These are phyloP conservation scores for Penicillium sp. DNA, from an alignment of 2,329 filamentous ascomycete genomes.

Conservation along the genomic window DNA sequence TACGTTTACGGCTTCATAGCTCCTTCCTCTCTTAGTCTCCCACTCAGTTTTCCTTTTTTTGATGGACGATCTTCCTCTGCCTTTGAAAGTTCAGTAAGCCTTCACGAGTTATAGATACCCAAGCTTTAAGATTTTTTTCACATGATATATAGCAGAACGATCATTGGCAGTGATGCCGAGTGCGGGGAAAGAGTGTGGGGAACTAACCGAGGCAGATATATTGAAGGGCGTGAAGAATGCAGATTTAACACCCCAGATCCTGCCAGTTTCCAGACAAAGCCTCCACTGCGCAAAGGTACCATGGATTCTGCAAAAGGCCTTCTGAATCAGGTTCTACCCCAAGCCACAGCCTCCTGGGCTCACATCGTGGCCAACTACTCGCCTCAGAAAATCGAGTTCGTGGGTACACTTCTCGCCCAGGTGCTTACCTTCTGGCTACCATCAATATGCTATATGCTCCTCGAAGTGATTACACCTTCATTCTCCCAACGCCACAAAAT, in stretches of 20 bases:
- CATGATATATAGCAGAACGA: background rate
- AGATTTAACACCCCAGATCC: background rate
- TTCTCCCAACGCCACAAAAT: slow-evolving; percentile 57
- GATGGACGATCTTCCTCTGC: background rate
- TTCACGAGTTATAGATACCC: background rate
- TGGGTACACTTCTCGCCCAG: slow-evolving; percentile 28
- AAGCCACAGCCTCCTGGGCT: slow-evolving; percentile 14
- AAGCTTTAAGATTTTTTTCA: background rate
- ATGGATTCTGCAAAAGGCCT: slow-evolving; percentile 1
- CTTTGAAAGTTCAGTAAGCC: background rate
- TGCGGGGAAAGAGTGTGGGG: background rate
- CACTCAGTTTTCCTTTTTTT: background rate
- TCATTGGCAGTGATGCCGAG: background rate
- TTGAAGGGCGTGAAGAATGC: background rate
- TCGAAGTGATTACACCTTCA: slow-evolving; percentile 48
- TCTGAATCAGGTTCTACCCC: slow-evolving; percentile 5
- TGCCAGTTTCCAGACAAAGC: background rate
- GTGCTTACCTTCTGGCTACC: slow-evolving; percentile 30
- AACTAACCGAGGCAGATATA: slow-evolving; percentile 3
- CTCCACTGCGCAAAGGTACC: background rate
- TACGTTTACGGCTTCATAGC: background rate
- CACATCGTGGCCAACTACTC: slow-evolving; percentile 21
- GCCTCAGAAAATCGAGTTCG: slow-evolving; percentile 29
- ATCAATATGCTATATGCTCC: slow-evolving; percentile 41
- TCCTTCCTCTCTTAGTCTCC: background rate